Evolutionary conservation across 2,329 filamentous ascomycete genomes (phyloP), one percentile per base, ranked within the genome.

Genomic region (Fusarium scirpi): DNA sequence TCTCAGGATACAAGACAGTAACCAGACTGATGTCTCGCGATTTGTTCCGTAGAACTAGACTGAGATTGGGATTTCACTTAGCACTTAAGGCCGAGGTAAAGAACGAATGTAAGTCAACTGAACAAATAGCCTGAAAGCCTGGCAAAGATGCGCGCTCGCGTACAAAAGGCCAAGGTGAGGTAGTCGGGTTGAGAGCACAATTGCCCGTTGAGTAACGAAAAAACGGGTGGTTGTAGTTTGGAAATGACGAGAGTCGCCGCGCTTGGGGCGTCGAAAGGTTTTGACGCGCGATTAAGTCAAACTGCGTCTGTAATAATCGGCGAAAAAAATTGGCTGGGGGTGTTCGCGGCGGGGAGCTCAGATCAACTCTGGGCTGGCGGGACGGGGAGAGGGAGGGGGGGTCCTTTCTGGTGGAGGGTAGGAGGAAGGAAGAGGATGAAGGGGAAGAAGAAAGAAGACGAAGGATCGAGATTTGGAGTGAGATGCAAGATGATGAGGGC

Each of bases 241-340:
- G 60, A 58, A 52, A 62, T 70, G 66, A 65, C 64, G 64, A 70
- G 51, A 70, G 60, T 71, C 68, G 63, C 73, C 71, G 76, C 76
- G 76, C 75, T 77, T 77, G 75, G 71, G 68, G 72, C 70, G 73
- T 73, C 58, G 71, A 70, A 66, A 74, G 67, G 61, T 67, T 73
- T 76, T 78, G 74, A 74, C 75, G 75, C 75, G 75, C 75, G 75
- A 76, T 76, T 76, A 77, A 76, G 40, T 61, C 49, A 32, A 61
- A 73, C 59, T 74, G 75, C 74, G 75, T 66, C 75, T 75, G 75
- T 76, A 70, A 59, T 65, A 65, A 70, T 67, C 60, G 62, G 65
- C 57, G 46, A 62, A 70, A 56, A 69, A 76, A 65, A 58, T 56
- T 62, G 65, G 65, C 69, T 61, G 55, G 66, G 61, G 58, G 62